Base-by-base conservation (phyloP, 164 flowering plant species). In the Tinospora cordifolia region DNA sequence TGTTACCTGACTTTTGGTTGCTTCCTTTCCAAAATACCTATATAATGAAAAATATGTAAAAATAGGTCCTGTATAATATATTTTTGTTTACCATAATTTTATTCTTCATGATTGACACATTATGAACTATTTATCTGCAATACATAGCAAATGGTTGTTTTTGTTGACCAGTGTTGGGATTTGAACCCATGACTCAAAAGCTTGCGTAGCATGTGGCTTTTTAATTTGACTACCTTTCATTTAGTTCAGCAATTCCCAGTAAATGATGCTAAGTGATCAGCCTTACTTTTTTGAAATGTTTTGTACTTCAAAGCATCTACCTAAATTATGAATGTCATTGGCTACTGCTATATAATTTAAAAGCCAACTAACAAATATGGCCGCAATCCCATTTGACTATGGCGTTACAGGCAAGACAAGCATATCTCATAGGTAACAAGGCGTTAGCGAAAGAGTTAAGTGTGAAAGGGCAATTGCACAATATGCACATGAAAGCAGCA, bases 401-500 rank as follows among this genome's bases (percentile, higher is more conserved):
- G 2, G 2, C 19, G 59, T 51, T 70, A 69, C 80, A 95, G 99
- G 99, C 99, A 38, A 85, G 88, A 0, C 92, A 95, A 76, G 99
- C 99, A 22, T 92, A 86, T 79, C 85, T 87, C 21, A 77, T 90
- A 70, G 98, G 97, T 19, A 90, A 92, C 78, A 95, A 90, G 78
- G 92, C 93, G 69, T 77, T 95, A 44, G 98, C 99, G 25, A 95
- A 95, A 79, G 98, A 95, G 68, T 76, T 95, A 75, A 92, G 97
- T 74, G 77, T 81, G 25, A 89, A 91, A 80, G 99, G 99, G 58
- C 97, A 90, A 73, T 67, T 89, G 79, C 92, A 90, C 75, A 88
- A 87, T 79, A 80, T 89, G 88, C 92, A 87, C 60, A 95, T 95
- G 98, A 90, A 92, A 82, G 97, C 85, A 58, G 98, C 99, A 62